A percentile compares a stretch with the other conserved stretches of the same genome.
phyloP scores from a whole-genome alignment of 441 rosid genomes.

The Eutrema salsugineum region DNA sequence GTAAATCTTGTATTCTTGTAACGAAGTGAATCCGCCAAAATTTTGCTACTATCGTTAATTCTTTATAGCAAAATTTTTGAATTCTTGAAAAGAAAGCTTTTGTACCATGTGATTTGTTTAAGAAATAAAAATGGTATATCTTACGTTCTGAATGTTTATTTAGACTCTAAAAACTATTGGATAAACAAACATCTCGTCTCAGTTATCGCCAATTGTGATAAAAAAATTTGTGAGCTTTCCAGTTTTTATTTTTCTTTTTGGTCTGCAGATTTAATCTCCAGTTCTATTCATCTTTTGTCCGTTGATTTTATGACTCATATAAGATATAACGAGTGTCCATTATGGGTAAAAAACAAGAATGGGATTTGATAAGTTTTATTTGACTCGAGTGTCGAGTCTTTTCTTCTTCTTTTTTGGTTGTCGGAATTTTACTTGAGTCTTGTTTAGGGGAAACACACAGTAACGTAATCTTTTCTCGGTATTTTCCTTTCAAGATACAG shows the following conservation, averaged over 20 bases:
- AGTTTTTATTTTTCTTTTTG: background rate
- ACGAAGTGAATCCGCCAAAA: background rate
- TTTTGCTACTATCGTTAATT: background rate
- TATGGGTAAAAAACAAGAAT: conserved; percentile 14
- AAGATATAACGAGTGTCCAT: conserved; percentile 8
- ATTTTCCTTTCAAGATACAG: background rate
- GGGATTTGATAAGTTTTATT: conserved; percentile 6
- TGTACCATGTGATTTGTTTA: background rate
- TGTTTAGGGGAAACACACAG: background rate
- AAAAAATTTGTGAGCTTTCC: background rate
- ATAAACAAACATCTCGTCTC: background rate
- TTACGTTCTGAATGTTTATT: too few species aligned
- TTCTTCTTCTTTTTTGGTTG: background rate
- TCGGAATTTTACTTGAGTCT: background rate
- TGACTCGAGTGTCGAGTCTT: background rate
- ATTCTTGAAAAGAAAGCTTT: background rate
- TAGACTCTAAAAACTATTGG: background rate
- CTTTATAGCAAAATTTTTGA: background rate
- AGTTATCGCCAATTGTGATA: background rate
- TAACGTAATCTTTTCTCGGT: background rate
- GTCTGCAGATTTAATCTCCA: background rate
- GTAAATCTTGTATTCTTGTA: too few species aligned
- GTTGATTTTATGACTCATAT: background rate
- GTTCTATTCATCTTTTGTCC: background rate
- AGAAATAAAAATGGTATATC: background rate